A percentile compares a stretch with the other conserved stretches of the same genome.
Evolutionary conservation across 306 rosid species (phyloP).

Genomic region (Casuarina equisetifolia): DNA sequence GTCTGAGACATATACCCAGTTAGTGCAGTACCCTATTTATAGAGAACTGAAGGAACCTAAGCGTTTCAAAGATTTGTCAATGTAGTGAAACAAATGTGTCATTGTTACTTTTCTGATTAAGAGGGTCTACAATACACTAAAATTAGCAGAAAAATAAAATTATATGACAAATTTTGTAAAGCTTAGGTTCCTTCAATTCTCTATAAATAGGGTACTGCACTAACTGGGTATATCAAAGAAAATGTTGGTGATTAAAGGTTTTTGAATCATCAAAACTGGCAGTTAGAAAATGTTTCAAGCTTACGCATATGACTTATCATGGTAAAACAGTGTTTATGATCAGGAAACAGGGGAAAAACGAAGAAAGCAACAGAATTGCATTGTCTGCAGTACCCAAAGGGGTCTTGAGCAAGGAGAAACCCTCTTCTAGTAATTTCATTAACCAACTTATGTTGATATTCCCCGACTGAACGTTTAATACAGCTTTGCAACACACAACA

Average conservation of each 20-base stretch:
- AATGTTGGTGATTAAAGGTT: background rate
- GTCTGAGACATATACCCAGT: background rate
- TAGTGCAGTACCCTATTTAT: background rate
- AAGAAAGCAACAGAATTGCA: background rate
- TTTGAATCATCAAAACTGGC: background rate
- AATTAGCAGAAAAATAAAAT: background rate
- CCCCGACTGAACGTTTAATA: conserved; percentile 52
- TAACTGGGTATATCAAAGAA: background rate
- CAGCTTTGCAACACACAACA: conserved; percentile 79
- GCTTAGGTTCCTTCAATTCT: background rate
- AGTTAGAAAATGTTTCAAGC: background rate
- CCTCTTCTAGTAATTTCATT: conserved; percentile 58
- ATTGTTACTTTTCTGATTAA: background rate
- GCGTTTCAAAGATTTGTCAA: background rate
- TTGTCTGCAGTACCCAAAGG: conserved; percentile 54
- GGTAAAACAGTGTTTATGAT: background rate
- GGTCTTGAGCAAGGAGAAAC: conserved; percentile 65
- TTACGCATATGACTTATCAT: background rate
- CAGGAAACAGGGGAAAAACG: conserved; percentile 9
- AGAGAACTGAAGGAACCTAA: background rate
- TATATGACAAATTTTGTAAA: background rate
- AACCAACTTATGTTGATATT: conserved; percentile 43
- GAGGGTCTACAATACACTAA: background rate
- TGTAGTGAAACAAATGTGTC: background rate
- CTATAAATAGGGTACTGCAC: background rate